Evolutionary conservation across 129 eudicot genomes (phyloP).

Genomic region (Arctium lappa): DNA sequence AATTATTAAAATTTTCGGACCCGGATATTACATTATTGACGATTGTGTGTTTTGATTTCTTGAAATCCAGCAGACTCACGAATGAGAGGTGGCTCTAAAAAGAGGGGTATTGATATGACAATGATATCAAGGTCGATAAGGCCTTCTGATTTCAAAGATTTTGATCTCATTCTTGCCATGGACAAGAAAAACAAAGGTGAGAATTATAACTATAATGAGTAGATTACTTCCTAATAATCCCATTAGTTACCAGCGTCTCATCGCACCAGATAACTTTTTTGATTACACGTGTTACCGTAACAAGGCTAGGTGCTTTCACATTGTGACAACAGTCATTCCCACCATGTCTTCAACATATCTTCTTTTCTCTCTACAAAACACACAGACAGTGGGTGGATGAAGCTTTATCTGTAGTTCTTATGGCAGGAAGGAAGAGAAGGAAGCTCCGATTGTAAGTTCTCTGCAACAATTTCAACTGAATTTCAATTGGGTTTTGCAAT

Average conservation of each 20-base stretch:
- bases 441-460: constrained; percentile 40
- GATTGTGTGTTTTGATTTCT: too few relatives aligned
- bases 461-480: not conserved
- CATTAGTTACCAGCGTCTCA: constrained; percentile 25
- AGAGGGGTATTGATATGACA: too few relatives aligned
- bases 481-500: constrained; percentile 8
- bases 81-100: too few relatives aligned
- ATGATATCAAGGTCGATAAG: too few relatives aligned
- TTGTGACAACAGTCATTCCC: constrained; percentile 31
- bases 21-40: too few relatives aligned
- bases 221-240: not conserved
- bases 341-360: constrained; percentile 18
- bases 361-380: constrained; percentile 8
- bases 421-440: constrained; percentile 57
- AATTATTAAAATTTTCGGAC: too few relatives aligned
- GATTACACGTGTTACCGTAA: not conserved
- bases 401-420: constrained; percentile 5
- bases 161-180: too few relatives aligned
- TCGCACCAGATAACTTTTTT: constrained; percentile 22
- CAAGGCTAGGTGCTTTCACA: constrained; percentile 18
- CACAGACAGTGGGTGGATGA: not conserved
- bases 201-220: too few relatives aligned
- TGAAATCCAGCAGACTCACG: too few relatives aligned
- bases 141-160: too few relatives aligned
- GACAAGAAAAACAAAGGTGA: too few relatives aligned